These are phyloP conservation scores for Eucalyptus tenuipes DNA, from an alignment of 345 rosid genomes.

Conservation along the genomic window DNA sequence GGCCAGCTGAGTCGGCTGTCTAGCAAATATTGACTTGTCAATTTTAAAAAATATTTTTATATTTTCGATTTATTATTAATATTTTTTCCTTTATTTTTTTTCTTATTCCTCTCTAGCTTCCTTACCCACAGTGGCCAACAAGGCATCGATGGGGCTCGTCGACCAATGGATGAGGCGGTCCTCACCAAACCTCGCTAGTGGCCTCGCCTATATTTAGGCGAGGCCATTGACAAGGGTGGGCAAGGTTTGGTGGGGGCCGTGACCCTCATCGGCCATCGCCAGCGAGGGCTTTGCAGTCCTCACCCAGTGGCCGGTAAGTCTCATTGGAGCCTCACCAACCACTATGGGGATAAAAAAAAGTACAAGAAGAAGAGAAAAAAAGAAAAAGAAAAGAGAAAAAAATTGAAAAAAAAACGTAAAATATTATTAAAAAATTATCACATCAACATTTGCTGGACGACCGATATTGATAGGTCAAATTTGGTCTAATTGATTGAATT, in stretches of 20 bases:
- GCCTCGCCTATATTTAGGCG: no score
- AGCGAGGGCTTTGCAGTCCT: fast-evolving
- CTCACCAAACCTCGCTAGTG: fast-evolving
- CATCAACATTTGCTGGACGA: fast-evolving
- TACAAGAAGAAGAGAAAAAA: no score
- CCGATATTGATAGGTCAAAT: fast-evolving
- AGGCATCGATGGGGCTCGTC: fast-evolving
- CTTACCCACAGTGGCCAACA: no score
- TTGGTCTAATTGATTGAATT: fast-evolving
- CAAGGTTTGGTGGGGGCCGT: no score
- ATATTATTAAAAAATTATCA: no score
- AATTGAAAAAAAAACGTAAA: no score
- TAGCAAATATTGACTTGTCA: fast-evolving
- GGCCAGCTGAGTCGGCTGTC: fast-evolving
- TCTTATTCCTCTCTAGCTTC: no score
- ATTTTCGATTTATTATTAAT: no score
- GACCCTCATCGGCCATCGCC: fast-evolving
- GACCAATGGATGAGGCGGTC: fast-evolving
- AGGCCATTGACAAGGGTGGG: fast-evolving
- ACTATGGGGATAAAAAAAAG: no score
- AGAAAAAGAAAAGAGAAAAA: no score
- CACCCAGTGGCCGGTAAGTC: fast-evolving
- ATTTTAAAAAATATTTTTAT: no score
- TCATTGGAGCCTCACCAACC: fast-evolving
- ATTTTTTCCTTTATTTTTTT: no score